Base-by-base conservation (phyloP, 306 rosid species). In the Vigna hirtella region DNA sequence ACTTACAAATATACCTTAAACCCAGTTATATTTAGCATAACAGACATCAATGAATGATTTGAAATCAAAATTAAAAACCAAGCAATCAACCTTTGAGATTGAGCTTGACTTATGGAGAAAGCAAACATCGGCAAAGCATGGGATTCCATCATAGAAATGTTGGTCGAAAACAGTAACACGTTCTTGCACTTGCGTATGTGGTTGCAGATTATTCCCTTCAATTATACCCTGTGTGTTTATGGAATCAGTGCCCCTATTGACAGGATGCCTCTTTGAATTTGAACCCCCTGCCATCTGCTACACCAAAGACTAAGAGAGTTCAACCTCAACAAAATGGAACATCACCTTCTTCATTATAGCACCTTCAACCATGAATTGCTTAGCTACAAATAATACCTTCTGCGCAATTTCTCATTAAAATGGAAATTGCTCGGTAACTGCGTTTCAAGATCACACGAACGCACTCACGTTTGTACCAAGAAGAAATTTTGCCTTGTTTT, bases 91-190 rank as follows among this genome's bases (percentile, higher is more conserved):
- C 48, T 71, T 55, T 3, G 15, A 12, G 61, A 55, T 90, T 30
- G 93, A 79, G 70, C 87, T 61, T 15, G 90, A 80, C 63, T 91
- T 87, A 16, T 64, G 87, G 15, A 56, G 63, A 56, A 1, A 82
- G 70, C n/a, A 76, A 73, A 38, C 26, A n/a, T 30, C 83, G 10
- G 69, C 17, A 48, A 83, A 90, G 26, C 85, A 85, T 3, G 97
- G 97, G 73, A 92, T 90, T 47, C 96, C 97, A 34, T 92, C 97
- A 53, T 88, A 87, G 79, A 92, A 87, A 15, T 81, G 87, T n/a
- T 88, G 87, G 7, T 85, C 87, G 17, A 16, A 0, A 22, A 56
- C 32, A 9, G 63, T 22, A 22, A 30, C 63, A 22, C 5, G 63
- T 56, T 22, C 63, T 56, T 56, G 34, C 16, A 56, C 63, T 11